Evolutionary conservation across 169 alveolate species (phyloP).

Genomic region (Plasmodium relictum): DNA sequence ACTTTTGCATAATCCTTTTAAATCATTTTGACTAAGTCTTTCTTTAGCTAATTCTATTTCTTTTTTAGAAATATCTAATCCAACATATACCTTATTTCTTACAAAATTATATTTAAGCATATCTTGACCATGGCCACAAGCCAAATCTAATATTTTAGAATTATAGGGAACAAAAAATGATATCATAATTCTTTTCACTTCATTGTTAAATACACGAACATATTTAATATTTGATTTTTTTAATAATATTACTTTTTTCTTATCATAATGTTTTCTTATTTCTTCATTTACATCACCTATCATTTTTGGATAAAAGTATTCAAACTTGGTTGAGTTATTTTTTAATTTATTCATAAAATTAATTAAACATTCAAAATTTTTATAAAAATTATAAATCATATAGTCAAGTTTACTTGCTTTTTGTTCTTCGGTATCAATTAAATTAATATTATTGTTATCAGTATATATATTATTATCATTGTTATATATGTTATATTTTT

Average conservation of each 20-base stretch:
- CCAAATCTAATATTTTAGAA: slow-evolving; percentile 88
- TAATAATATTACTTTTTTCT: slow-evolving; percentile 85
- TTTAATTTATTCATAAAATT: slow-evolving; percentile 45
- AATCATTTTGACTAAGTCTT: slow-evolving; percentile 82
- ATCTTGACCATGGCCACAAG: slow-evolving; percentile 94
- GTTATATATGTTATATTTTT: background rate
- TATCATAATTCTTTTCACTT: slow-evolving; percentile 87
- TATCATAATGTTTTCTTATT: slow-evolving; percentile 88
- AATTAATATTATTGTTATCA: background rate
- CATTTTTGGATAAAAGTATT: slow-evolving; percentile 87
- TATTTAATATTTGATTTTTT: slow-evolving; percentile 88
- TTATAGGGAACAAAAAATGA: slow-evolving; percentile 80
- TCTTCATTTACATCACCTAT: slow-evolving; percentile 89
- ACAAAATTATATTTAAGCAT: slow-evolving; percentile 89
- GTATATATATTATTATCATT: background rate
- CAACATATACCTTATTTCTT: slow-evolving; percentile 87
- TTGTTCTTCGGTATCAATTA: too few relatives aligned
- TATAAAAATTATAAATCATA: slow-evolving; percentile 51
- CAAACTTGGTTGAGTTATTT: slow-evolving; percentile 41
- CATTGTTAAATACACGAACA: slow-evolving; percentile 86
- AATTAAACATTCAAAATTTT: slow-evolving; percentile 58
- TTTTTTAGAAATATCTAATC: slow-evolving; percentile 90
- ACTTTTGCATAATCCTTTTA: slow-evolving; percentile 66
- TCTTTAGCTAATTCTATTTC: slow-evolving; percentile 91
- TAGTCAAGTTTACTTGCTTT: slow-evolving; percentile 45